Conservation (phyloP, 2,329 filamentous ascomycete species). For the Hymenoscyphus fraxineus region DNA sequence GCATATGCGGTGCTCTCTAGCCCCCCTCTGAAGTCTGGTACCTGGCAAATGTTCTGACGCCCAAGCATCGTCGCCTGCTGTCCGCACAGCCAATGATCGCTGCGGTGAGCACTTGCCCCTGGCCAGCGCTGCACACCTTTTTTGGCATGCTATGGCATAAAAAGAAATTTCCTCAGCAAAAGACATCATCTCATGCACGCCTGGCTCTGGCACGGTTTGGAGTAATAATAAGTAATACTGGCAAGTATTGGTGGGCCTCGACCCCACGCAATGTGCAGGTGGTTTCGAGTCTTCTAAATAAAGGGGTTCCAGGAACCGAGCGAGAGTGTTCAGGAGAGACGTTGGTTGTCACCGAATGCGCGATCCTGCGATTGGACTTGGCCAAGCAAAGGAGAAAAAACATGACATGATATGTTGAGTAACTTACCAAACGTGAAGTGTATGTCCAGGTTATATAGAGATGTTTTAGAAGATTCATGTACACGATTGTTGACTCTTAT, state of each 20-base stretch:
- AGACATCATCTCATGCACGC: neutral
- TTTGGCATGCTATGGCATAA: neutral
- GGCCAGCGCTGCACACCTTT: neutral
- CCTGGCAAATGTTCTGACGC: slow-evolving; percentile 2
- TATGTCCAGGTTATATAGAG: too few species aligned
- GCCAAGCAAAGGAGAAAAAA: neutral
- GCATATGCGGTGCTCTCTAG: neutral
- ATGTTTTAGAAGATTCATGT: too few species aligned
- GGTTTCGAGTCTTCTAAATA: neutral
- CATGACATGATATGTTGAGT: neutral
- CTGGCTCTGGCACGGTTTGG: neutral
- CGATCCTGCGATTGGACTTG: neutral
- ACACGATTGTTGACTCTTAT: too few species aligned
- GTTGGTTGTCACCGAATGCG: neutral
- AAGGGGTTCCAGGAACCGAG: neutral
- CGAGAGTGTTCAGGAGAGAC: neutral
- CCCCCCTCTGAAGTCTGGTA: neutral
- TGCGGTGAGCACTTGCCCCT: slow-evolving; percentile 1
- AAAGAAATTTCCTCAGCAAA: neutral
- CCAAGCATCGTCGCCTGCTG: neutral
- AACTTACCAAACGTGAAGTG: too few species aligned
- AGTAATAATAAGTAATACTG: neutral
- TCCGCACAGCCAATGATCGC: slow-evolving; percentile 1
- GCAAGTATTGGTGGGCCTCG: neutral
- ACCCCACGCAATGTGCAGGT: neutral